Percentiles rank a stretch among this genome's conserved stretches.
phyloP scores from a whole-genome alignment of 257 asterid species.

The Solanum okadae region DNA sequence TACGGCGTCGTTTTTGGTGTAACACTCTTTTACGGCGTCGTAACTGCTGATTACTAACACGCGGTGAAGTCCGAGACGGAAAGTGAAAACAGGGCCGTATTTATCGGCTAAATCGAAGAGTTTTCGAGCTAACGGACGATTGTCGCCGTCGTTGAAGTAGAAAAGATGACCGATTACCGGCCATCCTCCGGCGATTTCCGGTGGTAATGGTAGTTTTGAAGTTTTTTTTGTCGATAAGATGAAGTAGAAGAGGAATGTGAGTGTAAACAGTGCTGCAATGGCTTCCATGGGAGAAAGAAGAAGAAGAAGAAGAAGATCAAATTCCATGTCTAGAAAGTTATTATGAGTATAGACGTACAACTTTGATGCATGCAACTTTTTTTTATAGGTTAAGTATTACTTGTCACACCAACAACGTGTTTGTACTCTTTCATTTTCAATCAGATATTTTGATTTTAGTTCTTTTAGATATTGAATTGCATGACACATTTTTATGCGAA shows the following conservation, averaged over 20 bases:
- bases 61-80: slow-evolving; percentile 7
- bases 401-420: too few relatives aligned
- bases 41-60: slow-evolving; percentile 14
- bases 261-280: neutral
- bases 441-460: too few relatives aligned
- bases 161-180: neutral
- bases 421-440: too few relatives aligned
- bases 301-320: neutral
- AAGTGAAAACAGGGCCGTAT: slow-evolving; percentile 17
- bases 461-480: too few relatives aligned
- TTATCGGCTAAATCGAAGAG: slow-evolving; percentile 13
- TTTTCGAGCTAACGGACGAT: neutral
- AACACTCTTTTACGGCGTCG: slow-evolving; percentile 12
- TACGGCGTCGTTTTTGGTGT: slow-evolving; percentile 4
- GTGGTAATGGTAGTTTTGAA: neutral
- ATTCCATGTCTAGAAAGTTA: neutral
- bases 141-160: neutral
- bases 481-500: accelerated
- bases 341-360: too few relatives aligned
- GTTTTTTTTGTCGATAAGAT: neutral
- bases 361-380: too few relatives aligned
- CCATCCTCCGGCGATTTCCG: neutral
- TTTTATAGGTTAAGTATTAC: too few relatives aligned
- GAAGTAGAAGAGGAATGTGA: neutral
- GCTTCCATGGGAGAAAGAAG: neutral